phyloP scores from a whole-genome alignment of 139 green algal genomes.

The Mychonastes homosphaera region DNA sequence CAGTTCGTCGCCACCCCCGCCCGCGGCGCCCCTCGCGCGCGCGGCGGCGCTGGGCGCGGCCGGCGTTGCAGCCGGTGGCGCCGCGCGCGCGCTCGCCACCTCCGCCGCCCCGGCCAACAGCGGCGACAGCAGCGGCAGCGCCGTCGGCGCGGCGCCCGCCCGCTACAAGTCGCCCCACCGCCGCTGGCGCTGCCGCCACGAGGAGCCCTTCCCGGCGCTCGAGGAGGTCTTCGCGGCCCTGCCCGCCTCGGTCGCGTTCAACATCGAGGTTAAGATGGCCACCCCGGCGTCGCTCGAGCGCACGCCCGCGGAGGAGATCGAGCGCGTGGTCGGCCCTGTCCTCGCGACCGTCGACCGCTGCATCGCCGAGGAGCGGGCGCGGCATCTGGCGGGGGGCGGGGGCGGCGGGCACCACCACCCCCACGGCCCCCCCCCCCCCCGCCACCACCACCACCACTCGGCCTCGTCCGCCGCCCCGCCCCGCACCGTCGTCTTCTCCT shows the following conservation, averaged over 20 bases:
- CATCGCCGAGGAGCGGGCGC: not conserved
- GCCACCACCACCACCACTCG: no score
- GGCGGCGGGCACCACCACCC: no score
- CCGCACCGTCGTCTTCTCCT: slow-evolving; percentile 54
- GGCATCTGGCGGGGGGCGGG: not conserved
- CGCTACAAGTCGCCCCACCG: not conserved
- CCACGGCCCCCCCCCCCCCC: not conserved
- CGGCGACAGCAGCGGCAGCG: slow-evolving; percentile 15
- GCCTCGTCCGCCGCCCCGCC: no score
- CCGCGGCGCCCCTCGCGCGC: not conserved
- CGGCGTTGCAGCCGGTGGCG: not conserved
- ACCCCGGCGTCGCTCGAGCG: slow-evolving; percentile 34
- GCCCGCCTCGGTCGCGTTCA: slow-evolving; percentile 52
- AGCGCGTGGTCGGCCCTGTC: slow-evolving; percentile 33
- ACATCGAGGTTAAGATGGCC: slow-evolving; percentile 83
- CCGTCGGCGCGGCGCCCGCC: not conserved
- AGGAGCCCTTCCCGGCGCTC: slow-evolving; percentile 66
- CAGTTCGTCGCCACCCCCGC: not conserved
- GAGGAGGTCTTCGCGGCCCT: slow-evolving; percentile 48
- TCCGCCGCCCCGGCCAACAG: no score
- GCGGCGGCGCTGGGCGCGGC: not conserved
- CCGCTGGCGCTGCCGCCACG: slow-evolving; percentile 38
- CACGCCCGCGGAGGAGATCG: slow-evolving; percentile 49
- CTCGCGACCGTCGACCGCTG: slow-evolving; percentile 11
- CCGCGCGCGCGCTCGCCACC: no score